Percentiles rank a stretch among this genome's conserved stretches.
Conservation (phyloP, 768 basidiomycete species). For the Chalciporus pseudorubinellus region DNA sequence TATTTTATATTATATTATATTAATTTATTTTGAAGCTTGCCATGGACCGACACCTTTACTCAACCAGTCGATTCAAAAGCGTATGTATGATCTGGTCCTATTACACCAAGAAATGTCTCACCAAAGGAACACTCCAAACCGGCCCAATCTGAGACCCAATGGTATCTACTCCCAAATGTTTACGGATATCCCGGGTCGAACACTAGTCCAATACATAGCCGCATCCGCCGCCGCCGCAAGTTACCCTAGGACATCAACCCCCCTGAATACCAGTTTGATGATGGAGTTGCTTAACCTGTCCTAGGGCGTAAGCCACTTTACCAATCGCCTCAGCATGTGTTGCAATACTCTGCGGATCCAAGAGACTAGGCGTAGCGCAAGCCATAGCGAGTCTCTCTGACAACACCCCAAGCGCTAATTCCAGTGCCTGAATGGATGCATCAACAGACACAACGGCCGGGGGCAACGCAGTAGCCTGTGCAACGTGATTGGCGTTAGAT, state of each 20-base stretch:
- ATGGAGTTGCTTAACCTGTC: conserved; percentile 57
- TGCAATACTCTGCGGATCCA: conserved; percentile 52
- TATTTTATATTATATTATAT: too few species aligned
- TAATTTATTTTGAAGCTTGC: too few species aligned
- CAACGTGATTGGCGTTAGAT: conserved; percentile 2
- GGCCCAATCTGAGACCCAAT: too few species aligned
- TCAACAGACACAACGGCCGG: conserved; percentile 12
- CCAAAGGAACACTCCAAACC: too few species aligned
- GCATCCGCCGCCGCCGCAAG: too few species aligned
- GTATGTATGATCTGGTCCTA: too few species aligned
- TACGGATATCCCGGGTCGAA: too few species aligned
- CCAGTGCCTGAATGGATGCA: conserved; percentile 46
- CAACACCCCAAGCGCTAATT: conserved; percentile 49
- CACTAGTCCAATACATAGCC: too few species aligned
- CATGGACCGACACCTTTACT: background rate
- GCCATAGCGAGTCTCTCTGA: conserved; percentile 49
- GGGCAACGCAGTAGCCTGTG: conserved; percentile 19
- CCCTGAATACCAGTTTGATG: conserved; percentile 27
- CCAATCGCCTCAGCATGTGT: conserved; percentile 65
- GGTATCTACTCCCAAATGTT: background rate
- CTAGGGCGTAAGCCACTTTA: conserved; percentile 62
- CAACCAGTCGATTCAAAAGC: too few species aligned
- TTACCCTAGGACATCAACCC: conserved; percentile 17
- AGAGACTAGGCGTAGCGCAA: conserved; percentile 34
- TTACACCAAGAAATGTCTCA: too few species aligned